Percentiles rank a stretch among this genome's conserved stretches.
These are phyloP conservation scores for Diaporthe helianthi DNA, from an alignment of 2,329 filamentous ascomycete species.

Conservation along the genomic window DNA sequence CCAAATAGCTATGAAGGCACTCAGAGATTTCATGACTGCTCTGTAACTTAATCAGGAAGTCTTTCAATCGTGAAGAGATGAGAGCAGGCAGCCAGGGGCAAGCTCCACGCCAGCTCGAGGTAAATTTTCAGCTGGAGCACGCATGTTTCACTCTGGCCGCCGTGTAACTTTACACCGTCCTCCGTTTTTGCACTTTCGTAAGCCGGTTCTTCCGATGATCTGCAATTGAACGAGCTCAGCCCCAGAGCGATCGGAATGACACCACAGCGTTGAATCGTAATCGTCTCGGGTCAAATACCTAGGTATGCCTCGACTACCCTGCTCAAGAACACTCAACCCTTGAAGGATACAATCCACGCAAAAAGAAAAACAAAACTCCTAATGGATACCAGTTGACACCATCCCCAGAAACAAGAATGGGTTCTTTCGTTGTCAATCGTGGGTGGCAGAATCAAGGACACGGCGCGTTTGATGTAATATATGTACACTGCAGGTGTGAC, in stretches of 20 bases:
- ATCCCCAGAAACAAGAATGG: rapidly evolving
- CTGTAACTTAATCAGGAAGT: rapidly evolving
- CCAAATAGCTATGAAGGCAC: not conserved
- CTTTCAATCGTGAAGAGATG: not conserved
- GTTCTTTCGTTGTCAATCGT: not conserved
- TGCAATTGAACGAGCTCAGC: not conserved
- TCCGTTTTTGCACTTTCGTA: not conserved
- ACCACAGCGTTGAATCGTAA: not conserved
- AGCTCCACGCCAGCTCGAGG: not conserved
- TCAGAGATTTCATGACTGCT: not conserved
- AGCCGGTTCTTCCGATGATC: not conserved
- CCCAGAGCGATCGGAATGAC: not conserved
- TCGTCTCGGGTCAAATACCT: not conserved
- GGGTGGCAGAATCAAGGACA: not conserved
- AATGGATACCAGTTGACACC: too few relatives aligned
- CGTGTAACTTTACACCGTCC: not conserved
- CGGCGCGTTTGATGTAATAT: too few relatives aligned
- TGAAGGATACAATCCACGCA: too few relatives aligned
- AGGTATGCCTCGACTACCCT: not conserved
- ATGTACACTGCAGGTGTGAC: not conserved
- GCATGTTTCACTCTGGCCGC: not conserved
- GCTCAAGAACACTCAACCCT: too few relatives aligned
- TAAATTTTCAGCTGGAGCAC: not conserved
- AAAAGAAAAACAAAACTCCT: too few relatives aligned
- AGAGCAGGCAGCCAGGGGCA: too few relatives aligned